Conservation (phyloP, 2,329 filamentous ascomycete genomes). For the Herpotrichia juniperi region DNA sequence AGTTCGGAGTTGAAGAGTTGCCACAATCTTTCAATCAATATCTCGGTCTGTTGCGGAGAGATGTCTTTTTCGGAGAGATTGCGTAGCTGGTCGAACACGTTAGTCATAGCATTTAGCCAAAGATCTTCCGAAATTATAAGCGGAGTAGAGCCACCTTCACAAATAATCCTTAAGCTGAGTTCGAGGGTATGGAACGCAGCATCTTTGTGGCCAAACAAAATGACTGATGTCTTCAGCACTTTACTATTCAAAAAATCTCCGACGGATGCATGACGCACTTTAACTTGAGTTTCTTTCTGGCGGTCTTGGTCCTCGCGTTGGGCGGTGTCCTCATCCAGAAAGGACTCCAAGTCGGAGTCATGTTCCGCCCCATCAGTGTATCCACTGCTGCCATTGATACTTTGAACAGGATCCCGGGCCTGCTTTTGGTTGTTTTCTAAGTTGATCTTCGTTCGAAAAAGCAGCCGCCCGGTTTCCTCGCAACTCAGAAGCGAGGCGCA, state of each 20-base stretch:
- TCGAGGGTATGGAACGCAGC: not conserved
- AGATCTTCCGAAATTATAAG: not conserved
- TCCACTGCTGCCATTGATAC: not conserved
- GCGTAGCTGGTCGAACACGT: not conserved
- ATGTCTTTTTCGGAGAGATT: not conserved
- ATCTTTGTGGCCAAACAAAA: not conserved
- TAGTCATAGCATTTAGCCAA: not conserved
- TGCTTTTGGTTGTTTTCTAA: not conserved
- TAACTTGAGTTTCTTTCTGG: not conserved
- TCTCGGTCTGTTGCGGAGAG: not conserved
- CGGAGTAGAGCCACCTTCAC: not conserved
- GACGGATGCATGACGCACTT: not conserved
- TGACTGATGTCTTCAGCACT: not conserved
- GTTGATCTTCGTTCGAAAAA: not conserved
- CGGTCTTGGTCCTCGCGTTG: not conserved
- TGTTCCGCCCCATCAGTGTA: not conserved
- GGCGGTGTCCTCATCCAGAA: not conserved
- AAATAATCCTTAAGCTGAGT: not conserved
- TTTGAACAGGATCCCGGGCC: not conserved
- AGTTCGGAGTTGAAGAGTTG: not conserved
- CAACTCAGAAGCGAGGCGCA: not conserved
- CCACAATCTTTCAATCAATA: not conserved
- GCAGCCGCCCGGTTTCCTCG: not conserved
- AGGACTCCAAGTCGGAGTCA: not conserved
- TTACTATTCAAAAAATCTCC: constrained; percentile 2